Evolutionary conservation across 2,329 filamentous ascomycete species (phyloP).

Genomic region (Zopfia rhizophila): DNA sequence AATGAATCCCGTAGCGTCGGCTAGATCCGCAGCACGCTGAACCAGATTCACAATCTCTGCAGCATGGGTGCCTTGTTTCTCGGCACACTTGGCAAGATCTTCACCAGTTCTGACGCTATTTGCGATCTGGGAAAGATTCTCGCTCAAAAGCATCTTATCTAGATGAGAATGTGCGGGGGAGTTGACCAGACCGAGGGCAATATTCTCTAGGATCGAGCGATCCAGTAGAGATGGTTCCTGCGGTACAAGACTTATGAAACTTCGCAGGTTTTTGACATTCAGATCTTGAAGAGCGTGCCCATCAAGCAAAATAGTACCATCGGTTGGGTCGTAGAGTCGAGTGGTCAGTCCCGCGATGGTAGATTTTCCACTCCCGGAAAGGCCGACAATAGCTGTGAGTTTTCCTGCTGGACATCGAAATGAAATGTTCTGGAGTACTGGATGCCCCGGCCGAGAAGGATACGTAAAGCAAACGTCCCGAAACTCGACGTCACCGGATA

Average conservation of each 20-base stretch:
- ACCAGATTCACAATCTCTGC: conserved; percentile 64
- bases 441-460: conserved; percentile 52
- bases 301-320: conserved; percentile 67
- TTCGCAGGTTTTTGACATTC: conserved; percentile 49
- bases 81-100: conserved; percentile 58
- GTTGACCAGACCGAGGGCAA: conserved; percentile 62
- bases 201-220: conserved; percentile 64
- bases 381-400: conserved; percentile 56
- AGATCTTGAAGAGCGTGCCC: conserved; percentile 59
- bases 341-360: conserved; percentile 52
- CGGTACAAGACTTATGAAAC: conserved; percentile 57
- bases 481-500: conserved; percentile 61
- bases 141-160: conserved; percentile 60
- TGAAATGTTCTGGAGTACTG: conserved; percentile 51
- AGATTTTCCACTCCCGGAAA: conserved; percentile 55
- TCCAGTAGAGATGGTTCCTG: conserved; percentile 64
- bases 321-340: conserved; percentile 54
- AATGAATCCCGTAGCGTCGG: conserved; percentile 69
- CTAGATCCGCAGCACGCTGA: conserved; percentile 63
- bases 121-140: conserved; percentile 63
- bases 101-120: conserved; percentile 63
- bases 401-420: conserved; percentile 51
- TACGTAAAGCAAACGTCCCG: conserved; percentile 55
- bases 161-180: conserved; percentile 53
- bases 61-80: conserved; percentile 55